Conservation (phyloP, 148 eudicot species). For the Vaccinium corymbosum region DNA sequence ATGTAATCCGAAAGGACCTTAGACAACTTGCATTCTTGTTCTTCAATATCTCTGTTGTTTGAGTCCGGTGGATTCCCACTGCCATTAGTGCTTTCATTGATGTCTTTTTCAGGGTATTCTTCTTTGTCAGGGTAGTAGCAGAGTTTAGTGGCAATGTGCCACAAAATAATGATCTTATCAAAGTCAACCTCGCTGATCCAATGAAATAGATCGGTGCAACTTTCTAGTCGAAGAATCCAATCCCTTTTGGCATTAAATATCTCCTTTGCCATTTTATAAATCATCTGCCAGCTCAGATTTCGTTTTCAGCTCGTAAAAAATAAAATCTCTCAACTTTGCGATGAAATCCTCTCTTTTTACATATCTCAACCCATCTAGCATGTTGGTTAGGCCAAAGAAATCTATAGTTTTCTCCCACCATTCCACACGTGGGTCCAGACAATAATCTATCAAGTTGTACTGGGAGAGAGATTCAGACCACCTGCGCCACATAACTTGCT, state of each 20-base stretch:
- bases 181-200: background rate
- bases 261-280: constrained; percentile 19
- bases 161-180: background rate
- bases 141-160: constrained; percentile 7
- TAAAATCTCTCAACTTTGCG: constrained; percentile 19
- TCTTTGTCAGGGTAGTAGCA: background rate
- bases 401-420: background rate
- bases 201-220: background rate
- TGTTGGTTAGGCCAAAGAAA: constrained; percentile 19
- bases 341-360: constrained; percentile 16
- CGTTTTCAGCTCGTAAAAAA: constrained; percentile 29
- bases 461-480: constrained; percentile 29
- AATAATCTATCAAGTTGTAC: constrained; percentile 30
- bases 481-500: constrained; percentile 15
- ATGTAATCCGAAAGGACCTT: constrained; percentile 30
- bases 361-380: constrained; percentile 25
- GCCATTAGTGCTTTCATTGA: background rate
- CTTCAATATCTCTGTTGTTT: no score
- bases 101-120: background rate
- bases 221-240: background rate
- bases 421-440: constrained; percentile 20
- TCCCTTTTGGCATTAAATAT: background rate
- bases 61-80: background rate
- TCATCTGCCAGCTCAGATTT: constrained; percentile 30
- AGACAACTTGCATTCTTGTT: constrained; percentile 6